Conservation (phyloP, 2,329 filamentous ascomycete species). For the Neofusicoccum sp. region DNA sequence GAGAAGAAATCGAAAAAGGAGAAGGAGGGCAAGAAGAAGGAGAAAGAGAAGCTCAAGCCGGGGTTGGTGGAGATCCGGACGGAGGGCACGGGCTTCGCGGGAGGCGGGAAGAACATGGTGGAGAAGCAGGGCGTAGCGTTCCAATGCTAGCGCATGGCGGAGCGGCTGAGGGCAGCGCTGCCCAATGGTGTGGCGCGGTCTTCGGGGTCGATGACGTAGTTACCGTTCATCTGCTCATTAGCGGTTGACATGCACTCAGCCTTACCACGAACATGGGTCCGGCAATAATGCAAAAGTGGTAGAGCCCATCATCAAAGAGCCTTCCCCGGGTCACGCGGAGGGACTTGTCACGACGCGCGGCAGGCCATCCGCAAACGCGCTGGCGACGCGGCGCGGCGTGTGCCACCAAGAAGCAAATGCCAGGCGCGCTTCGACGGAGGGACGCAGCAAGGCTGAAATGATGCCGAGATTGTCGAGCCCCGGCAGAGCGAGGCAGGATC, state of each 20-base stretch:
- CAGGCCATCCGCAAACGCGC: too few relatives aligned
- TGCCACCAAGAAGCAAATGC: not conserved
- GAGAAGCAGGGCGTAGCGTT: constrained; percentile 78
- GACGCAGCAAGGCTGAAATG: not conserved
- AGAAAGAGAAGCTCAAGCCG: constrained; percentile 68
- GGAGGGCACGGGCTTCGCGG: constrained; percentile 90
- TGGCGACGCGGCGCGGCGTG: too few relatives aligned
- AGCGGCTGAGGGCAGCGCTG: not conserved
- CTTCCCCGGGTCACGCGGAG: too few relatives aligned
- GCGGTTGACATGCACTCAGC: too few relatives aligned
- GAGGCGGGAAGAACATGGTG: constrained; percentile 78
- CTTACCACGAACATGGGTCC: too few relatives aligned
- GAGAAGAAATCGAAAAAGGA: constrained; percentile 54
- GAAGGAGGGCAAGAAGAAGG: constrained; percentile 74
- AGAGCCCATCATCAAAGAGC: too few relatives aligned
- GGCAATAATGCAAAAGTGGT: too few relatives aligned
- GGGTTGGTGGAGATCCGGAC: constrained; percentile 81
- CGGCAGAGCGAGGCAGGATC: not conserved
- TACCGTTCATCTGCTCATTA: too few relatives aligned
- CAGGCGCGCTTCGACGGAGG: not conserved
- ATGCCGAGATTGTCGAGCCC: not conserved
- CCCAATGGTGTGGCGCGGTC: not conserved
- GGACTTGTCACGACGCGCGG: too few relatives aligned
- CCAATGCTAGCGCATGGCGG: constrained; percentile 59
- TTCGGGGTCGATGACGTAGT: too few relatives aligned